Conservation (phyloP, 495 filamentous ascomycete genomes). For the Penicillium coffeae region DNA sequence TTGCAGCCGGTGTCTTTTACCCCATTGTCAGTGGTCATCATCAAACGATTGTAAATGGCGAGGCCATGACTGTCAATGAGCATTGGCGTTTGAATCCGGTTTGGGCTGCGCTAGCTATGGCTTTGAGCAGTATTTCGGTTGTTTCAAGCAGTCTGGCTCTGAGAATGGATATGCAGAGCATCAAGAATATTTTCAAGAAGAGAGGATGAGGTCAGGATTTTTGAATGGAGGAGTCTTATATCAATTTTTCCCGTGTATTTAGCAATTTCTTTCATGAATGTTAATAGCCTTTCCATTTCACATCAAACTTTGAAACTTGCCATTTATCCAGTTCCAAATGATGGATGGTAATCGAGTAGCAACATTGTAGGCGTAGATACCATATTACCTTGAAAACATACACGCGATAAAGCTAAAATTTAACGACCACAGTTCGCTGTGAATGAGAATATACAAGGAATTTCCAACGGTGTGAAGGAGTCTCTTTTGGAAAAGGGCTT, state of each 20-base stretch:
- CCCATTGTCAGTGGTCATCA: conserved; percentile 53
- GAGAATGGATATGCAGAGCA: conserved; percentile 36
- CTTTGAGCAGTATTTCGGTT: conserved; percentile 77
- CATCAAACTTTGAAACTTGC: no score
- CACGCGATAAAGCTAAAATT: no score
- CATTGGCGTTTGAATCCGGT: conserved; percentile 66
- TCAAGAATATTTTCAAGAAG: conserved; percentile 20
- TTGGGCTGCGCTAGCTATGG: conserved; percentile 87
- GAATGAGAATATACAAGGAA: no score
- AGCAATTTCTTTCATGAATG: no score
- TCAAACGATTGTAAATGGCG: conserved; percentile 32
- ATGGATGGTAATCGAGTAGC: no score
- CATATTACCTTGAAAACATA: no score
- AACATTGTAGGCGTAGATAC: no score
- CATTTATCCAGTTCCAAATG: no score
- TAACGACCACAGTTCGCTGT: no score
- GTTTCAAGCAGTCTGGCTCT: conserved; percentile 68
- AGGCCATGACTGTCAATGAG: conserved; percentile 24
- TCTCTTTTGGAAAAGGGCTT: no score
- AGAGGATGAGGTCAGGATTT: conserved; percentile 4
- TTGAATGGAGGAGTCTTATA: background rate
- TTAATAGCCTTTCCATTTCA: no score
- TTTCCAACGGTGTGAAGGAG: no score
- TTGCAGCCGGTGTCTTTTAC: conserved; percentile 80
- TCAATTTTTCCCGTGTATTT: background rate